Percentiles rank a stretch among this genome's conserved stretches.
Conservation (phyloP, 1,284 basidiomycete species). For the Microbotryomycetes sp. region DNA sequence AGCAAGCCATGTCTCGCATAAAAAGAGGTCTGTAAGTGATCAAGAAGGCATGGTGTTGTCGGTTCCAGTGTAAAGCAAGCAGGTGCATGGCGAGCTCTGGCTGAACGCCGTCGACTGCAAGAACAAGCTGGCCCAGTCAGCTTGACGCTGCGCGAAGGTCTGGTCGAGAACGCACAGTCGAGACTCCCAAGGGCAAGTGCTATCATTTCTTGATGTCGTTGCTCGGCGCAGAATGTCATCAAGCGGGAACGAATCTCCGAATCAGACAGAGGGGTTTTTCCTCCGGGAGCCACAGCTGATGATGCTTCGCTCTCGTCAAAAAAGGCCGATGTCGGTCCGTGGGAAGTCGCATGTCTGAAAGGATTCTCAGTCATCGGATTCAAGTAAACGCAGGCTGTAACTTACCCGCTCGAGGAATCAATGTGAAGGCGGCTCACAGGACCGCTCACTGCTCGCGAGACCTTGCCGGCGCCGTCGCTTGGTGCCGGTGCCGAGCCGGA, state of each 20-base stretch:
- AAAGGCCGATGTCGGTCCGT: constrained; percentile 28
- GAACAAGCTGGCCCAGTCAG: neutral
- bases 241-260: neutral
- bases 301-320: constrained; percentile 18
- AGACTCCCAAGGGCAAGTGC: constrained; percentile 36
- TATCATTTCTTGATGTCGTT: constrained; percentile 35
- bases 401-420: neutral
- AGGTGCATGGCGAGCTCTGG: constrained; percentile 37
- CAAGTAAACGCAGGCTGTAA: too few species aligned
- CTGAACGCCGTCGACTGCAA: constrained; percentile 34
- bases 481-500: too few species aligned
- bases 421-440: neutral
- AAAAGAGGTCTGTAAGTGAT: constrained; percentile 38
- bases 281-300: neutral
- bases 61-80: constrained; percentile 38
- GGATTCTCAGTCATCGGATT: too few species aligned
- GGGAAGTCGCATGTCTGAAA: constrained; percentile 9
- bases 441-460: too few species aligned
- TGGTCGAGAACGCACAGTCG: constrained; percentile 29
- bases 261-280: neutral
- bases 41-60: constrained; percentile 38
- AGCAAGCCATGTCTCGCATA: constrained; percentile 37
- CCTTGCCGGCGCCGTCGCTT: too few species aligned
- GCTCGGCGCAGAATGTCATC: neutral
- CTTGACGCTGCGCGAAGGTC: neutral